Percentiles rank a stretch among this genome's conserved stretches.
phyloP scores from a whole-genome alignment of 345 rosid species.

The Eucalyptus erythrocorys region DNA sequence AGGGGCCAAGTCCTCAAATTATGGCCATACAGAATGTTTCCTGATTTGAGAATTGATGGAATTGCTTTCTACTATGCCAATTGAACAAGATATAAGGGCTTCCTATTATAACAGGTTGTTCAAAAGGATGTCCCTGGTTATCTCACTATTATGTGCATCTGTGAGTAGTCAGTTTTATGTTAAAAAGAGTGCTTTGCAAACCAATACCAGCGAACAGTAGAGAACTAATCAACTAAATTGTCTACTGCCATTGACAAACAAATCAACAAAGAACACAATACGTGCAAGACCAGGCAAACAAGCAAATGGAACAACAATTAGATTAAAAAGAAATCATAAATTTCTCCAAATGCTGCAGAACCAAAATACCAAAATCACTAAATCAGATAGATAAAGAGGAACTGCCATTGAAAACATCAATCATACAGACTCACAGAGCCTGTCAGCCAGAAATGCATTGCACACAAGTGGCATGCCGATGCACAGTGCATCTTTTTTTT shows the following conservation, averaged over 20 bases:
- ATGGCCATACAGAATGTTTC: not conserved
- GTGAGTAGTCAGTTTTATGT: not conserved
- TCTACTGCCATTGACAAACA: not conserved
- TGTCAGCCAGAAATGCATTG: not conserved
- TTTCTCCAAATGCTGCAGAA: not conserved
- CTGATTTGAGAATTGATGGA: not conserved
- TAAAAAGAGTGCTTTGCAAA: not conserved
- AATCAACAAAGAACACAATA: not conserved
- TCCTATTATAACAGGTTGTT: not conserved
- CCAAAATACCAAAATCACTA: not conserved
- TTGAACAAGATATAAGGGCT: not conserved
- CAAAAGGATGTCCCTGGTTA: not conserved
- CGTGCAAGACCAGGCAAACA: not conserved
- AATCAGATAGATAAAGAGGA: not conserved
- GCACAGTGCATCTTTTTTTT: not conserved
- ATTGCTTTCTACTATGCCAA: not conserved
- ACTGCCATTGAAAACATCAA: not conserved
- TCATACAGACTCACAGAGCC: not conserved
- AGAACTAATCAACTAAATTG: not conserved
- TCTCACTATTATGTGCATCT: not conserved
- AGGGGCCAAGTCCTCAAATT: not conserved
- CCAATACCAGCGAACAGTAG: not conserved
- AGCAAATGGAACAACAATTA: not conserved
- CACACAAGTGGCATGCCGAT: not conserved
- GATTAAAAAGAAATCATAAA: not conserved